Conservation (phyloP, 129 eudicot species). For the Mikania micrantha region DNA sequence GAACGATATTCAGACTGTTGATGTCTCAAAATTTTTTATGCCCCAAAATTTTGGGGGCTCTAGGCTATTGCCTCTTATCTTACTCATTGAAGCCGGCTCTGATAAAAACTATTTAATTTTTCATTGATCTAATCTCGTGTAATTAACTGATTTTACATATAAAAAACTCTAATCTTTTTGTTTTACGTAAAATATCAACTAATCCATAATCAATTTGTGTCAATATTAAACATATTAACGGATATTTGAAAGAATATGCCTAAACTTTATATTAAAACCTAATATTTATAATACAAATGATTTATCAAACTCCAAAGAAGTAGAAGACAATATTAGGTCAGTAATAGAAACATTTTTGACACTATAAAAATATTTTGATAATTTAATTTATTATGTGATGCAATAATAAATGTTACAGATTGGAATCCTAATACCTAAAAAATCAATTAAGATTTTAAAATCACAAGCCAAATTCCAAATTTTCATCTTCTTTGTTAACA, state of each 20-base stretch:
- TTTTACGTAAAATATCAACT: too few relatives aligned
- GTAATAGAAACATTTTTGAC: neutral
- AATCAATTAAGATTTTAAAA: neutral
- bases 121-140: too few relatives aligned
- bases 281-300: neutral
- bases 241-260: neutral
- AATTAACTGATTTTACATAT: too few relatives aligned
- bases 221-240: neutral
- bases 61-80: too few relatives aligned
- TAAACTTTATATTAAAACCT: neutral
- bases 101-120: too few relatives aligned
- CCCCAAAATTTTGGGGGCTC: too few relatives aligned
- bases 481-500: neutral
- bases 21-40: too few relatives aligned
- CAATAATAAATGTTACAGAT: neutral
- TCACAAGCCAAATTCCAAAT: neutral
- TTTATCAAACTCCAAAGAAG: neutral
- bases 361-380: neutral
- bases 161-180: too few relatives aligned
- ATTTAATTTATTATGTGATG: neutral
- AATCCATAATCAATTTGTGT: neutral
- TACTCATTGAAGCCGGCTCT: too few relatives aligned
- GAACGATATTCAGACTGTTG: too few relatives aligned
- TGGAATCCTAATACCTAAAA: neutral
- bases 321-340: neutral